Conservation (phyloP, 1,284 basidiomycete genomes). For the Apiotrichum siamense region DNA sequence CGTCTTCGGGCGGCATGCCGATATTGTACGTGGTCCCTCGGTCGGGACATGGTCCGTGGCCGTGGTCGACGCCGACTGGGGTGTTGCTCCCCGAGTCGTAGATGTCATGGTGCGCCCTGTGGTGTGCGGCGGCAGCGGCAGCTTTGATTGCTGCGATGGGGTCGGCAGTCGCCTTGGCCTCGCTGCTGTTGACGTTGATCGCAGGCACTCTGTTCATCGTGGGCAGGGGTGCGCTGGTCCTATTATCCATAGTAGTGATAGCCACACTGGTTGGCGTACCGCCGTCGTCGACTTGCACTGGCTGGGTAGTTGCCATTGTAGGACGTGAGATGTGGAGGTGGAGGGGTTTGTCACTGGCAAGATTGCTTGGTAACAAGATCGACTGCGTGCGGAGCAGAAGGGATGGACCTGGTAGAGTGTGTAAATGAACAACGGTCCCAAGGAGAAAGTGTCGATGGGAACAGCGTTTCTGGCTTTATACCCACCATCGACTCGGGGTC, state of each 20-base stretch:
- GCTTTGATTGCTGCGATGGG: background rate
- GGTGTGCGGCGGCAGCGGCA: background rate
- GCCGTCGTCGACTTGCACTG: too few species aligned
- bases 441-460: background rate
- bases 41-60: background rate
- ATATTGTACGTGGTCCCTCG: background rate
- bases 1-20: slow-evolving; percentile 6
- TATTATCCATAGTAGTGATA: too few species aligned
- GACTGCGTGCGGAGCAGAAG: background rate
- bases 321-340: background rate
- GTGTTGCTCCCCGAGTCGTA: slow-evolving; percentile 17
- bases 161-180: background rate
- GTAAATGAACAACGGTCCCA: background rate
- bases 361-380: too few species aligned
- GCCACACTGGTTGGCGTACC: too few species aligned
- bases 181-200: background rate
- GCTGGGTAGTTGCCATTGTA: too few species aligned
- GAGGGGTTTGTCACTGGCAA: background rate
- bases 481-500: background rate
- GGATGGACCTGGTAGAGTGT: background rate
- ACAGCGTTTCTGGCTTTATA: too few species aligned
- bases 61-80: background rate
- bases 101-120: slow-evolving; percentile 10
- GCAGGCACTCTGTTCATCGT: background rate
- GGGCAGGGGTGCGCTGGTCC: too few species aligned